phyloP scores from a whole-genome alignment of 805 yeast genomes.

The Saturnispora kantuleensis region DNA sequence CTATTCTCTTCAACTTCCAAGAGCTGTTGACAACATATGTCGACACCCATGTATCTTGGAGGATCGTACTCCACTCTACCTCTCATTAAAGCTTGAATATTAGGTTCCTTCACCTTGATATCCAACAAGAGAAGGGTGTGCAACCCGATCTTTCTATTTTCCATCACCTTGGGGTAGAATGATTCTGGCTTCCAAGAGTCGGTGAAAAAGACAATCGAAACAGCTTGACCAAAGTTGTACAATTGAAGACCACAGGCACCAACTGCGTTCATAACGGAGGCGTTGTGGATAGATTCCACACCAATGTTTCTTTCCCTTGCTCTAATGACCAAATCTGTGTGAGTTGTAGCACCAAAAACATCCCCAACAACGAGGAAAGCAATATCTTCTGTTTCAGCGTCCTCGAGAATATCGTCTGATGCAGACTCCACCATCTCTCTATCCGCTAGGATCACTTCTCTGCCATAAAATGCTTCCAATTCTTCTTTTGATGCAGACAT shows the following conservation, averaged over 20 bases:
- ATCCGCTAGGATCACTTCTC: slow-evolving; percentile 80
- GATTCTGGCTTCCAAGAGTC: slow-evolving; percentile 96
- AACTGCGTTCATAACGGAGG: slow-evolving; percentile 96
- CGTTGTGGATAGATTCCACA: slow-evolving; percentile 84
- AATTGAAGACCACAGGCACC: slow-evolving; percentile 96
- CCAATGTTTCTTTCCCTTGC: slow-evolving; percentile 77
- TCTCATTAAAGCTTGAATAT: slow-evolving; percentile 85
- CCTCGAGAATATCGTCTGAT: slow-evolving; percentile 69
- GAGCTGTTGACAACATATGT: slow-evolving; percentile 80
- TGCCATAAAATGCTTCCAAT: slow-evolving; percentile 77
- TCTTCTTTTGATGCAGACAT: slow-evolving; percentile 81
- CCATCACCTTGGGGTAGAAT: slow-evolving; percentile 81
- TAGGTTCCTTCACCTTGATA: slow-evolving; percentile 94
- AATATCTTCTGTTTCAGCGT: slow-evolving; percentile 72
- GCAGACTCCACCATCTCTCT: slow-evolving; percentile 90
- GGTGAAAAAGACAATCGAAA: slow-evolving; percentile 92
- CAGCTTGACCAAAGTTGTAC: slow-evolving; percentile 93
- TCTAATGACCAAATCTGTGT: slow-evolving; percentile 84
- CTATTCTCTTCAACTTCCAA: slow-evolving; percentile 79
- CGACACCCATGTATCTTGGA: slow-evolving; percentile 90
- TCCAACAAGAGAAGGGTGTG: slow-evolving; percentile 85
- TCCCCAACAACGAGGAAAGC: slow-evolving; percentile 97
- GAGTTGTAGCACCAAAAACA: slow-evolving; percentile 97
- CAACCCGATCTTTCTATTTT: slow-evolving; percentile 81
- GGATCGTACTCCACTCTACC: slow-evolving; percentile 92